Conservation (phyloP, 75 land plant species). For the Picea glauca region DNA sequence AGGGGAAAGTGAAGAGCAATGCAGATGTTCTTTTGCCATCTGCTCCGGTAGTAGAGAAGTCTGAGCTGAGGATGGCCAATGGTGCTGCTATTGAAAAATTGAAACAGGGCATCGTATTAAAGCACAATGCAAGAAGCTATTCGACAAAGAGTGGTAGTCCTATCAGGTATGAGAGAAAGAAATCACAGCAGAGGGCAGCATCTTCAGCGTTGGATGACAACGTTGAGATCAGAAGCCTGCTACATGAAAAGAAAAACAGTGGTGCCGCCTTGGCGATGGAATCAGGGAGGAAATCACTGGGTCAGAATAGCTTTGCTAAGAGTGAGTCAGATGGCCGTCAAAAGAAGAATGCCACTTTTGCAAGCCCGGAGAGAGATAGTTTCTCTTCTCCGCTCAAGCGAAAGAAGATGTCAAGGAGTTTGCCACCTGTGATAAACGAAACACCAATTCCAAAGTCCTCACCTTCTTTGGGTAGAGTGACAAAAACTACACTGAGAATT, state of each 20-base stretch:
- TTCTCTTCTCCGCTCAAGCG: not conserved
- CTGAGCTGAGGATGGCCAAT: not conserved
- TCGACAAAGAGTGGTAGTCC: not conserved
- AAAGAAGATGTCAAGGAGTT: not conserved
- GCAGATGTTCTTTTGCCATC: too few relatives aligned
- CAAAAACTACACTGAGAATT: not conserved
- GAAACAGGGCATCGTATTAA: slow-evolving; percentile 4
- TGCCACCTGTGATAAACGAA: not conserved
- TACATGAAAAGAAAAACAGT: not conserved
- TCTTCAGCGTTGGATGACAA: not conserved
- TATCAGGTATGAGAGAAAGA: not conserved
- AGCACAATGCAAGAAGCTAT: not conserved
- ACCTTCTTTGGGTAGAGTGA: not conserved
- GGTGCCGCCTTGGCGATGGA: not conserved
- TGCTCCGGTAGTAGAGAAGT: not conserved
- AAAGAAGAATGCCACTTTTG: not conserved
- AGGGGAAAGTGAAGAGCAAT: not conserved
- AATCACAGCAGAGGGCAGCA: not conserved
- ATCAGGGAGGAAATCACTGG: not conserved
- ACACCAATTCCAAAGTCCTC: not conserved
- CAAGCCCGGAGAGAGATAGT: not conserved
- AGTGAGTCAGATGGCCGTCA: not conserved
- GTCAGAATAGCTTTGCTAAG: not conserved
- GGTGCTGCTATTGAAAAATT: not conserved
- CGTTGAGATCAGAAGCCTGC: not conserved